Evolutionary conservation across 108 stramenopile species (phyloP).

Genomic region (Cafeteria roenbergensis): DNA sequence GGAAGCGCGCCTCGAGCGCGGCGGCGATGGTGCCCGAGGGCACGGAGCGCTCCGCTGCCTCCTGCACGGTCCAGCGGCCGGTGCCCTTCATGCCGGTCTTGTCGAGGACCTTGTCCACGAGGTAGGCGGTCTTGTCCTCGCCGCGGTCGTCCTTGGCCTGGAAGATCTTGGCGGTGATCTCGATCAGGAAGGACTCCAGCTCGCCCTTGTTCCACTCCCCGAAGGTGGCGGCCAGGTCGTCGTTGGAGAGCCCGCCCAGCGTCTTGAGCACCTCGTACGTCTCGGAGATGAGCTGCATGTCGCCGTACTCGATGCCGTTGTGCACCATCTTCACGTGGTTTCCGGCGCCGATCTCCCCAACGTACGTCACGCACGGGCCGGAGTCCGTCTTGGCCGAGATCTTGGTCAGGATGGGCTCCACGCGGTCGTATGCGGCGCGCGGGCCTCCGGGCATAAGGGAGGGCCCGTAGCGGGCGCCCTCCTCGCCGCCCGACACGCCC

Average conservation of each 20-base stretch:
- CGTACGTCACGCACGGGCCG: slow-evolving; percentile 84
- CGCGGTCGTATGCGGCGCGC: slow-evolving; percentile 71
- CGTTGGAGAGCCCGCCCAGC: slow-evolving; percentile 68
- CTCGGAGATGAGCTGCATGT: slow-evolving; percentile 97
- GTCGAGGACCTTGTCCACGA: slow-evolving; percentile 67
- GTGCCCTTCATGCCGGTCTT: slow-evolving; percentile 99
- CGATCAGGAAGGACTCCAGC: slow-evolving; percentile 79
- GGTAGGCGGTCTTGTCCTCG: slow-evolving; percentile 29
- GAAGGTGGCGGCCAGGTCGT: slow-evolving; percentile 76
- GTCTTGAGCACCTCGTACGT: slow-evolving; percentile 74
- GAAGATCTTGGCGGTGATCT: slow-evolving; percentile 85
- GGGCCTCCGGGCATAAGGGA: slow-evolving; percentile 95
- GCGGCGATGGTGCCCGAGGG: slow-evolving; percentile 89
- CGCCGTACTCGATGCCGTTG: slow-evolving; percentile 98
- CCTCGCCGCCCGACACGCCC: slow-evolving; percentile 97
- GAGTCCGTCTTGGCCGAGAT: slow-evolving; percentile 69
- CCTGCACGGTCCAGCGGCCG: slow-evolving; percentile 93
- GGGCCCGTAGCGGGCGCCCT: slow-evolving; percentile 92
- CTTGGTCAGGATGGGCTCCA: slow-evolving; percentile 80
- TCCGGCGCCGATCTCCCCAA: slow-evolving; percentile 76
- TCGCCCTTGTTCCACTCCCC: slow-evolving; percentile 75
- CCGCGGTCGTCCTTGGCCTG: slow-evolving; percentile 67
- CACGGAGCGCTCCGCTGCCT: slow-evolving; percentile 86
- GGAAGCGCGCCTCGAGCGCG: slow-evolving; percentile 79
- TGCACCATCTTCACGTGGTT: slow-evolving; percentile 98